phyloP scores from a whole-genome alignment of 768 basidiomycete species.

The Amyloporia xantha region DNA sequence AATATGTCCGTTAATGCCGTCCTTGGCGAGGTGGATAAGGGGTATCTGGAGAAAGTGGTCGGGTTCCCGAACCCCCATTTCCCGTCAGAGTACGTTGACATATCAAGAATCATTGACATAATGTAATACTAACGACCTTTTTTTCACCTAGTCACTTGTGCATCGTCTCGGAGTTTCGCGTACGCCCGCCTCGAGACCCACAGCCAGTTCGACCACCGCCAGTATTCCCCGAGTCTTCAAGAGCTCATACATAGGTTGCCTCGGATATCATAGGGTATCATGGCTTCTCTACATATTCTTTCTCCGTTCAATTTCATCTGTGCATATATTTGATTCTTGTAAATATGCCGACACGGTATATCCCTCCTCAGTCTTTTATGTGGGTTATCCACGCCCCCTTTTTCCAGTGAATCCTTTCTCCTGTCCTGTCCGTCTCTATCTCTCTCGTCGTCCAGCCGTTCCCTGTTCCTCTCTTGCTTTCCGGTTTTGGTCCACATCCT shows the following conservation, averaged over 20 bases:
- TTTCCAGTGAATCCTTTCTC: conserved; percentile 15
- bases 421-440: conserved; percentile 7
- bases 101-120: conserved; percentile 3
- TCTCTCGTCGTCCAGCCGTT: conserved; percentile 8
- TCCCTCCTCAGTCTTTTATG: conserved; percentile 4
- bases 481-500: conserved; percentile 17
- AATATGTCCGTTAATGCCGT: conserved; percentile 75
- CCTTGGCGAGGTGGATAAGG: conserved; percentile 80
- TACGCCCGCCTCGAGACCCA: conserved; percentile 61
- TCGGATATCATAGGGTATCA: conserved; percentile 7
- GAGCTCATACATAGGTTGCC: conserved; percentile 22
- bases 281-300: conserved; percentile 1
- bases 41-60: conserved; percentile 83
- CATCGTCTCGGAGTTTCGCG: conserved; percentile 68
- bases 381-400: conserved; percentile 7
- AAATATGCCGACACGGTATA: conserved; percentile 13
- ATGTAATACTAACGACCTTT: conserved; percentile 7
- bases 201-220: conserved; percentile 30
- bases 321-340: conserved; percentile 20
- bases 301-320: conserved; percentile 2
- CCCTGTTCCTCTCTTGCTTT: conserved; percentile 16
- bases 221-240: conserved; percentile 33
- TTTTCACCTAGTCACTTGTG: conserved; percentile 55
- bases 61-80: conserved; percentile 97
- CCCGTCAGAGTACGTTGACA: conserved; percentile 82